Evolutionary conservation across 2,329 filamentous ascomycete genomes (phyloP), one percentile per base, ranked within the genome.

Genomic region (Aspergillus latus): DNA sequence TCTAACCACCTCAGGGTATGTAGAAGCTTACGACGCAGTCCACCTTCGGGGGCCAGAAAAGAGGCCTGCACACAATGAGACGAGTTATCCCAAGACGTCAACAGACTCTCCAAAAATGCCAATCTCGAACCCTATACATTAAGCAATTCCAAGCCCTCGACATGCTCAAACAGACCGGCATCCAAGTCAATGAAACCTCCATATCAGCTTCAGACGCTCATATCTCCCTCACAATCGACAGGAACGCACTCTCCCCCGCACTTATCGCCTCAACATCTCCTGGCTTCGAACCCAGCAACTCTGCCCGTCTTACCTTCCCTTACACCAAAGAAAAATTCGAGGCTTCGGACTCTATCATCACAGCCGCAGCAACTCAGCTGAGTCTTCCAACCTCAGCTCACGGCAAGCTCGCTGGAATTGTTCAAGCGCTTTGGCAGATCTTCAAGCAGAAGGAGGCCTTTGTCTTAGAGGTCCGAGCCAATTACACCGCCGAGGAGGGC

Each of bases 401-500:
- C 58, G 69, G 73, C 2, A 72, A 78, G 26, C 69, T 87, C 5
- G 72, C 74, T 7, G 67, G 71, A 8, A 69, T 88, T 3, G 73
- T 89, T 40, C 68, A 76, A 9, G 74, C 74, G 1, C 77, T 92
- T 9, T 79, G 82, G 62, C 72, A 74, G 29, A 79, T 89, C 1
- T 89, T 86, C 74, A 80, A 74, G 44, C 76, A 80, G 45, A 87
- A 87, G 59, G 87, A 90, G 74, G 87, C 85, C 2, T 83, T 88
- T 63, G 78, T 84, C 4, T 73, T 88, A 1, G 80, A 84, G 58
- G 79, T 81, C 13, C 74, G 73, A 29, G 70, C 84, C 58, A 75
- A 78, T 1, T 64, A 82, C 16, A 58, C 68, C 1, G 52, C 66
- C 10, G 21, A 28, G 5, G 68, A 74, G 9, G 75, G 68, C 1